A percentile compares a stretch with the other conserved stretches of the same genome.
phyloP scores from a whole-genome alignment of 129 eudicot species.

The Lactuca saligna region DNA sequence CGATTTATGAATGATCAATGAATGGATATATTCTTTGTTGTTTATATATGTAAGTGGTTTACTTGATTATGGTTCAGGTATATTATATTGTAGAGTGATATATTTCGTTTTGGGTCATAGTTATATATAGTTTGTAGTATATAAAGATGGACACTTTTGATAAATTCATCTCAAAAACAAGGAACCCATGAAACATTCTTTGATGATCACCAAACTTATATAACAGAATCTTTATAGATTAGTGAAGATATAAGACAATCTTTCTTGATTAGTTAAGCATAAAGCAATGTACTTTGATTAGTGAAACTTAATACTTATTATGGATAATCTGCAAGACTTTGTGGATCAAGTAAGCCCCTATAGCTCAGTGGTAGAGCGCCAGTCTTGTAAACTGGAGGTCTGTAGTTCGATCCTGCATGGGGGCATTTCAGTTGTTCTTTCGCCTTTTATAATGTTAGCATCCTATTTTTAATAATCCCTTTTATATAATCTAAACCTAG shows the following conservation, averaged over 20 bases:
- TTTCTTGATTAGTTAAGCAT: neutral
- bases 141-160: neutral
- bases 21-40: neutral
- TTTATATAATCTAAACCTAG: too few species aligned
- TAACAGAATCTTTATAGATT: too few species aligned
- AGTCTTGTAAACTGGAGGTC: constrained; percentile 99
- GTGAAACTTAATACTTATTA: neutral
- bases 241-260: neutral
- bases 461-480: too few species aligned
- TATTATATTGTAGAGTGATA: too few species aligned
- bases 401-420: constrained; percentile 99
- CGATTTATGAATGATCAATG: constrained; percentile 39
- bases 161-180: neutral
- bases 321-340: too few species aligned
- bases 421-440: constrained; percentile 31
- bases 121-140: neutral
- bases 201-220: neutral
- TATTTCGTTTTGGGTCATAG: neutral
- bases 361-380: constrained; percentile 99
- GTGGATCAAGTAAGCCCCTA: constrained; percentile 47
- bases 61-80: too few species aligned
- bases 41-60: neutral
- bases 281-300: too few species aligned
- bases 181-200: too few species aligned
- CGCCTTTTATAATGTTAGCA: too few species aligned